These are phyloP conservation scores for Corinectria fuckeliana DNA, from an alignment of 2,329 filamentous ascomycete species.

Conservation along the genomic window DNA sequence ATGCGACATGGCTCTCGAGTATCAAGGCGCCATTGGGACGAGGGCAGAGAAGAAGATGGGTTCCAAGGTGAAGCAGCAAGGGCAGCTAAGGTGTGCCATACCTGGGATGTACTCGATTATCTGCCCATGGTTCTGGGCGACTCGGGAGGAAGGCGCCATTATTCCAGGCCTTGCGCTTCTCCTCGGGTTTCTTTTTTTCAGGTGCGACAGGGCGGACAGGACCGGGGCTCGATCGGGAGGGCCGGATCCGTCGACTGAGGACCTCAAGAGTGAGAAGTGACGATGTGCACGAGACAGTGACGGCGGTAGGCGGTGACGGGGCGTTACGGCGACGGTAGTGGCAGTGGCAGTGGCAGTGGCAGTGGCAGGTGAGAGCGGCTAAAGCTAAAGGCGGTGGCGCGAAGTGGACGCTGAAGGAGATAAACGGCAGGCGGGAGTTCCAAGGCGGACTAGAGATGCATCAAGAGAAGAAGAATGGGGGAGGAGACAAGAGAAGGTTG, in stretches of 20 bases:
- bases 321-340: conserved; percentile 1
- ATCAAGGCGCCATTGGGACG: conserved; percentile 19
- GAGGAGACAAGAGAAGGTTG: conserved; percentile 31
- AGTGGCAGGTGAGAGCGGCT: conserved; percentile 24
- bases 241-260: background rate
- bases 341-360: no score
- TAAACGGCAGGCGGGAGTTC: conserved; percentile 19
- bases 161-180: conserved; percentile 39
- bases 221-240: background rate
- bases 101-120: conserved; percentile 96
- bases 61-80: background rate
- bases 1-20: conserved; percentile 40
- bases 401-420: conserved; percentile 15
- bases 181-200: conserved; percentile 3
- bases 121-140: conserved; percentile 74
- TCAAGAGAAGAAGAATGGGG: conserved; percentile 23
- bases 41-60: conserved; percentile 12
- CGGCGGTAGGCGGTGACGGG: conserved; percentile 32
- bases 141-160: conserved; percentile 60
- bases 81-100: conserved; percentile 50
- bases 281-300: conserved; percentile 16
- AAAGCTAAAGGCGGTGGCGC: conserved; percentile 16
- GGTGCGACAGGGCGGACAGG: conserved; percentile 2
- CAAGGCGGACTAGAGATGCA: conserved; percentile 28
- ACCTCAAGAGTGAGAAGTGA: conserved; percentile 12